Evolutionary conservation across 2,329 filamentous ascomycete genomes (phyloP), one percentile per base, ranked within the genome.

Genomic region (Magnaporthiopsis poae): DNA sequence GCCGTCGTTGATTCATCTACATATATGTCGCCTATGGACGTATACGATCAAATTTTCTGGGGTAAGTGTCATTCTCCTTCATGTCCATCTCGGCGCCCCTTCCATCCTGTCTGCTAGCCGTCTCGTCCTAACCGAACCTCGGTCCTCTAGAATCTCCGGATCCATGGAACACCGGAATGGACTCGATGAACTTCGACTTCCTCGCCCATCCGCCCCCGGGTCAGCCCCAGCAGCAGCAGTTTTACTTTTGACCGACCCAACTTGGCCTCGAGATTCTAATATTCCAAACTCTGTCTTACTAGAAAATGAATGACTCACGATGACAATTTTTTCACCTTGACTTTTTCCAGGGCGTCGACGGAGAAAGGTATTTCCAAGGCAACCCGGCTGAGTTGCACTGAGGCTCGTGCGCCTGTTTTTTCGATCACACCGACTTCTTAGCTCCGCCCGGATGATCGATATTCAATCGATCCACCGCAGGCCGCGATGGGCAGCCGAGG

Each of bases 1-100:
- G 21, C n/a, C 9, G 39, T 18, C 52, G 76, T 84, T 13, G 86
- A 88, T 68, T 83, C 84, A 21, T 79, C 82, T 3, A 78, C 84
- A 46, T 84, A 86, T 70, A 85, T 88, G 80, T 86, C 86, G 56
- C 86, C 86, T 0, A 86, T 89, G 85, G 86, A 89, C 68, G 76
- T 89, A 0, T 89, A 88, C 72, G 86, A 88, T 71, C 87, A 85
- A 4, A 89, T 89, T 62, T 88, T 88, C 77, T 88, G 85, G 81
- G 86, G 86, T 88, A 76, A 74, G 39, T 46, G 2, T 46, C 61
- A 31, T n/a, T 13, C 25, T 46, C 18, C 63, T 18, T 62, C 8
- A 29, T 27, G 27, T 27, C 27, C 27, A 27, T 27, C 27, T 27
- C 27, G 27, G 2, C 27, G 27, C 27, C 27, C 27, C 27, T 27